Evolutionary conservation across 2,329 filamentous ascomycete species (phyloP).

Genomic region (Fusarium transvaalense): DNA sequence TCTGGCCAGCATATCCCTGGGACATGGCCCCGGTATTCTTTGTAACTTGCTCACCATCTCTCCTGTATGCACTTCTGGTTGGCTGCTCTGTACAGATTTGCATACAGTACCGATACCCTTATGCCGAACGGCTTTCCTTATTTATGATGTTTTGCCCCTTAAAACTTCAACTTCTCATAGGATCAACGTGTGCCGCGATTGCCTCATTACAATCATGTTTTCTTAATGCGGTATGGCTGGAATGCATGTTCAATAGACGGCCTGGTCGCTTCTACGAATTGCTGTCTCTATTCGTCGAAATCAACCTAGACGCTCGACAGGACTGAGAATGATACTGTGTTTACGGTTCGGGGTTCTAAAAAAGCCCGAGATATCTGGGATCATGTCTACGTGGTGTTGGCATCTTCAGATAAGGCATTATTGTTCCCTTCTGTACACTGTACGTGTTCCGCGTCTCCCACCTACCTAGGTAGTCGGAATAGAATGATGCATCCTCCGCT

Average conservation of each 20-base stretch:
- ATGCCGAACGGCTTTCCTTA: neutral
- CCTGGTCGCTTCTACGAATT: conserved; percentile 7
- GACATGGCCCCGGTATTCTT: conserved; percentile 5
- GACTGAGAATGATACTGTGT: conserved; percentile 35
- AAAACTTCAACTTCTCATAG: neutral
- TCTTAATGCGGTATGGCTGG: conserved; percentile 16
- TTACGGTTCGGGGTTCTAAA: neutral
- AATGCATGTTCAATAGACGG: conserved; percentile 19
- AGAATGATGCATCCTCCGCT: neutral
- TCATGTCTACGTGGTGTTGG: neutral
- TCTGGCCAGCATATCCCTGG: conserved; percentile 16
- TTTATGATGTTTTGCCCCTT: neutral
- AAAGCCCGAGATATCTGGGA: neutral
- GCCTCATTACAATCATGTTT: conserved; percentile 4
- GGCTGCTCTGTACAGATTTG: neutral
- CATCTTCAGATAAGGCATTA: neutral
- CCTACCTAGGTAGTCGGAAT: too few relatives aligned
- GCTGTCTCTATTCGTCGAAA: conserved; percentile 19
- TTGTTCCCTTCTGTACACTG: neutral
- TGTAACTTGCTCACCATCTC: conserved; percentile 6
- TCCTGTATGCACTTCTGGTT: conserved; percentile 1
- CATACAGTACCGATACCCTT: neutral
- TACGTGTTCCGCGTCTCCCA: too few relatives aligned
- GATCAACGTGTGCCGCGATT: conserved; percentile 20
- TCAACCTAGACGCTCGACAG: conserved; percentile 33